Evolutionary conservation across 352 stramenopile genomes (phyloP).

Genomic region (Globisporangium camurandrum): DNA sequence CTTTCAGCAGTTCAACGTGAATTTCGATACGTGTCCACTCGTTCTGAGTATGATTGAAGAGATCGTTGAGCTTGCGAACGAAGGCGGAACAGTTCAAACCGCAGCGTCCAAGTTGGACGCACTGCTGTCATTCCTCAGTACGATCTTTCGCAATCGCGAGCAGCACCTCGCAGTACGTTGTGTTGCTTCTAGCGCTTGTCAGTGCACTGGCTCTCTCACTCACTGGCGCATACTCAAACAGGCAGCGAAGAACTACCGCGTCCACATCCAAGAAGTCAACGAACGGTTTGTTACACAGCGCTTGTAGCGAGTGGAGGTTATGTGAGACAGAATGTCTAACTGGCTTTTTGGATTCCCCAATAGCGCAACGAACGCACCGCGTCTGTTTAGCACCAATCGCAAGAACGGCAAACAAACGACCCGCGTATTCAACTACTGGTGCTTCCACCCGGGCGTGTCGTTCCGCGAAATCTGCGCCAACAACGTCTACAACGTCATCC

Average conservation of each 20-base stretch:
- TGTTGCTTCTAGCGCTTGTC: neutral
- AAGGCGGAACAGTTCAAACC: constrained; percentile 54
- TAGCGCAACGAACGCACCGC: constrained; percentile 29
- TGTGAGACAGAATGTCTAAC: too few species aligned
- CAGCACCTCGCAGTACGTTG: constrained; percentile 51
- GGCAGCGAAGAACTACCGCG: constrained; percentile 71
- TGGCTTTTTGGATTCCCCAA: constrained; percentile 22
- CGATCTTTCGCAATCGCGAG: constrained; percentile 81
- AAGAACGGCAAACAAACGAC: constrained; percentile 53
- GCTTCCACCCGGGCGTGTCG: constrained; percentile 94
- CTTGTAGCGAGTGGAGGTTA: too few species aligned
- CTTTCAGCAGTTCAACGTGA: constrained; percentile 87
- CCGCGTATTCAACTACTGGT: constrained; percentile 97
- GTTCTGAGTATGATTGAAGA: constrained; percentile 86
- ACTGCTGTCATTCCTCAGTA: constrained; percentile 77
- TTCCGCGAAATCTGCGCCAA: constrained; percentile 93
- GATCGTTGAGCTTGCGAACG: constrained; percentile 78
- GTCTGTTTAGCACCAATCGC: constrained; percentile 39
- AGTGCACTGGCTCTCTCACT: neutral
- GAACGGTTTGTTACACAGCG: constrained; percentile 55
- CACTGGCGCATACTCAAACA: too few species aligned
- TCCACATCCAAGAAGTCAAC: constrained; percentile 86
- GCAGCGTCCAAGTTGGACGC: constrained; percentile 72
- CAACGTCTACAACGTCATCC: constrained; percentile 84
- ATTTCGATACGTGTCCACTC: constrained; percentile 83